Percentiles rank a stretch among this genome's conserved stretches.
Evolutionary conservation across 2,329 filamentous ascomycete genomes (phyloP).

Genomic region (Penicillium sp.): DNA sequence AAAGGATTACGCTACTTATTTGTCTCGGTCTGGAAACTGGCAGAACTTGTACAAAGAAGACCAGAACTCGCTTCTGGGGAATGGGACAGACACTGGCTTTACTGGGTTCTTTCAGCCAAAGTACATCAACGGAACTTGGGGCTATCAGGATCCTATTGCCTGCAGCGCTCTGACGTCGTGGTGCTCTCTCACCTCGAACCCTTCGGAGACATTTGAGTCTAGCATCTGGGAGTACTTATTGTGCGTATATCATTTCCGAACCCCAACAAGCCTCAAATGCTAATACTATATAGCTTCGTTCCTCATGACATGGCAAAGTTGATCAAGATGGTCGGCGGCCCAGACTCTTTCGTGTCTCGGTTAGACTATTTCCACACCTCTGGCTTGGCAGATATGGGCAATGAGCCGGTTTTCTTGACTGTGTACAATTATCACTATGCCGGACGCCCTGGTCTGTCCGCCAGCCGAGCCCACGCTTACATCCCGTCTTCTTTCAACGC

Average conservation of each 20-base stretch:
- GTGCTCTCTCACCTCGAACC: conserved; percentile 31
- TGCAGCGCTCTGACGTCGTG: conserved; percentile 27
- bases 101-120: conserved; percentile 67
- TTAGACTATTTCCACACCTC: conserved; percentile 63
- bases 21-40: conserved; percentile 59
- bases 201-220: conserved; percentile 32
- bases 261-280: conserved; percentile 40
- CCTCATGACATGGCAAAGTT: conserved; percentile 51
- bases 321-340: conserved; percentile 59
- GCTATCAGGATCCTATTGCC: conserved; percentile 57
- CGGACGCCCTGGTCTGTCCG: conserved; percentile 54
- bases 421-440: conserved; percentile 68
- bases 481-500: conserved; percentile 61
- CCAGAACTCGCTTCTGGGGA: conserved; percentile 52
- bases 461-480: conserved; percentile 57
- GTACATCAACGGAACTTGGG: conserved; percentile 65
- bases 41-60: conserved; percentile 62
- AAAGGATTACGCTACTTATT: conserved; percentile 47
- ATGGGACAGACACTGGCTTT: conserved; percentile 61
- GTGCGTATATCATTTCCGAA: conserved; percentile 52
- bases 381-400: conserved; percentile 62
- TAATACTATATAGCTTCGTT: conserved; percentile 50
- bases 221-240: conserved; percentile 35
- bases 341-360: conserved; percentile 54
- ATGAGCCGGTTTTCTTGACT: conserved; percentile 61